Percentiles rank a stretch among this genome's conserved stretches.
These are phyloP conservation scores for Dactylellina parvicollis DNA, from an alignment of 2,329 filamentous ascomycete genomes.

Conservation along the genomic window DNA sequence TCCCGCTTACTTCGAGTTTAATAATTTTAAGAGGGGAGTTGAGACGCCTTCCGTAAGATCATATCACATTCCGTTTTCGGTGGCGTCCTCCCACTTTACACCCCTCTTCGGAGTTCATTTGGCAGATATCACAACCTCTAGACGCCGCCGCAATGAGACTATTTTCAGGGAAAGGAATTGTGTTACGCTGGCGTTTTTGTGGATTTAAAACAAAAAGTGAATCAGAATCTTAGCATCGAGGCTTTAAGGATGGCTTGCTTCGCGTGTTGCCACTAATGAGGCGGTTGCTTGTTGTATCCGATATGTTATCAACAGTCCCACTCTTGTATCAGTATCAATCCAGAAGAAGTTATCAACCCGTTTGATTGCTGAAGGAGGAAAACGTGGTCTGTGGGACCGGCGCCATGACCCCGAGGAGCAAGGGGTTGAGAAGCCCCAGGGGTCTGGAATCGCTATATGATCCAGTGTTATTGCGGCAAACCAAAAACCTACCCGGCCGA, in stretches of 20 bases:
- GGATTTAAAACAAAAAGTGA: conserved; percentile 50
- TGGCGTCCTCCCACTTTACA: conserved; percentile 27
- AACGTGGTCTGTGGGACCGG: conserved; percentile 48
- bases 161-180: conserved; percentile 12
- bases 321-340: conserved; percentile 24
- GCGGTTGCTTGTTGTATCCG: conserved; percentile 37
- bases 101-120: background rate
- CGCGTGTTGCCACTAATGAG: conserved; percentile 27
- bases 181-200: conserved; percentile 51
- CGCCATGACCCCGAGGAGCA: conserved; percentile 37
- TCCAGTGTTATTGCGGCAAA: conserved; percentile 36
- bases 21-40: background rate
- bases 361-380: conserved; percentile 8
- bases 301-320: conserved; percentile 22
- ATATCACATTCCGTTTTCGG: conserved; percentile 47
- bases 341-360: conserved; percentile 9
- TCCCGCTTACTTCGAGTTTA: background rate
- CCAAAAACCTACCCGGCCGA: conserved; percentile 33
- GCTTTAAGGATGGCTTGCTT: conserved; percentile 47
- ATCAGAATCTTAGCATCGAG: conserved; percentile 34
- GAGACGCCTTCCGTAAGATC: conserved; percentile 11
- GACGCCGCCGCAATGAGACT: conserved; percentile 18
- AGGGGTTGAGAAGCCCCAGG: conserved; percentile 16
- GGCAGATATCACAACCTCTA: background rate
- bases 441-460: conserved; percentile 34